phyloP scores from a whole-genome alignment of 352 stramenopile species.

The Pseudoperonospora humuli region DNA sequence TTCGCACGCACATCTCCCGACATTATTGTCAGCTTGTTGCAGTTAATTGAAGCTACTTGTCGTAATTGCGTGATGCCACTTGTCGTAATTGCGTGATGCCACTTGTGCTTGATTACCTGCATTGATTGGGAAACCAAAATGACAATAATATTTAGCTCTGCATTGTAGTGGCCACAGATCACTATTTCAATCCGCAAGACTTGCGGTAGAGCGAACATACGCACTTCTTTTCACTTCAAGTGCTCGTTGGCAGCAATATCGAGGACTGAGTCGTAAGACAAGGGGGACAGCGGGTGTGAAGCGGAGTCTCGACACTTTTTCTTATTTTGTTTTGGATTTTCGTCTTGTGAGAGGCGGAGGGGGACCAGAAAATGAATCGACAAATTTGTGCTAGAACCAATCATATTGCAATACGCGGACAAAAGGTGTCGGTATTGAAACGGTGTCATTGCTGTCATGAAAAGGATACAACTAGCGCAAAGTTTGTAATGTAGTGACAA shows the following conservation, averaged over 20 bases:
- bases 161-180: conserved; percentile 4
- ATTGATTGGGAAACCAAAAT: conserved; percentile 5
- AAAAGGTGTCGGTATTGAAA: too few species aligned
- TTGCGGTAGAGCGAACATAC: conserved; percentile 2
- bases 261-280: not conserved
- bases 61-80: too few species aligned
- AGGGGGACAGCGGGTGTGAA: conserved; percentile 2
- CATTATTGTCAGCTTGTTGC: conserved; percentile 26
- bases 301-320: conserved; percentile 10
- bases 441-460: too few species aligned
- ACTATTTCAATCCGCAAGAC: not conserved
- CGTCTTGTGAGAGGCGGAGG: not conserved
- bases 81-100: conserved; percentile 5
- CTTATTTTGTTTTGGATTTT: conserved; percentile 9
- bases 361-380: not conserved
- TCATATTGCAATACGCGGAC: not conserved
- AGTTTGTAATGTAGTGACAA: not conserved
- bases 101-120: conserved; percentile 2
- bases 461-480: too few species aligned
- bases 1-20: conserved; percentile 56
- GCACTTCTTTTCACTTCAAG: conserved; percentile 8
- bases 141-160: conserved; percentile 2
- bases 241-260: not conserved
- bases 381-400: not conserved
- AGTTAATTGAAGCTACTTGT: conserved; percentile 2